These are phyloP conservation scores for Cercophora sp. DNA, from an alignment of 495 filamentous ascomycete genomes.

Conservation along the genomic window DNA sequence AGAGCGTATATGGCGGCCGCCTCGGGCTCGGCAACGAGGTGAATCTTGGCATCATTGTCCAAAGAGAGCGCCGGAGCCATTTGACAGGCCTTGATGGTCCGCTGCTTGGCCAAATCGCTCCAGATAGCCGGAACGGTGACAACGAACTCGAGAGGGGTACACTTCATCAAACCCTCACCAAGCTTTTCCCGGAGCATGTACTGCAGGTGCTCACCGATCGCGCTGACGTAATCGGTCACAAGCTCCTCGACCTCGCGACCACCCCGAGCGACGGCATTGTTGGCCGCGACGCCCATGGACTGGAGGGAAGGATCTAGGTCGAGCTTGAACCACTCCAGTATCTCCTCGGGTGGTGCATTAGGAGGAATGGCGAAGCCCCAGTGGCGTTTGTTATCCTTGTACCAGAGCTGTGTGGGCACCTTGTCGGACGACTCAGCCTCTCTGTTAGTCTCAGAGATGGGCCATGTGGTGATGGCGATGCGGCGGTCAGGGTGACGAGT, in stretches of 20 bases:
- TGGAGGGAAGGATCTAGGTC: neutral
- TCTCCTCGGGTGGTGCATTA: constrained; percentile 28
- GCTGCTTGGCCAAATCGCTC: constrained; percentile 49
- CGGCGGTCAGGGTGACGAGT: constrained; percentile 28
- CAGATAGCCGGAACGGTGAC: constrained; percentile 56
- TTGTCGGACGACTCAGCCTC: constrained; percentile 41
- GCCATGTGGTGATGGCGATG: constrained; percentile 43
- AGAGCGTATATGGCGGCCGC: constrained; percentile 47
- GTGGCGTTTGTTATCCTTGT: constrained; percentile 27
- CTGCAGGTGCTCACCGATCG: constrained; percentile 40
- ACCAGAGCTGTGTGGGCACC: constrained; percentile 46
- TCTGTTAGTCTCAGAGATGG: constrained; percentile 33
- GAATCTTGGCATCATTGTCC: constrained; percentile 31
- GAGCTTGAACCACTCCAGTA: constrained; percentile 55
- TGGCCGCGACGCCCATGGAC: constrained; percentile 23
- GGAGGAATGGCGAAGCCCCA: constrained; percentile 53
- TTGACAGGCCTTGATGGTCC: constrained; percentile 44
- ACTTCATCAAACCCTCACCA: constrained; percentile 34
- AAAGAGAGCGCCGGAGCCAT: constrained; percentile 35
- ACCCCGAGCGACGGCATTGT: constrained; percentile 30
- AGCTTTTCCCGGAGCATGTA: constrained; percentile 35
- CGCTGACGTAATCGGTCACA: constrained; percentile 42
- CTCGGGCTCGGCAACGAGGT: constrained; percentile 42
- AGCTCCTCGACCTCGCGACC: constrained; percentile 32
- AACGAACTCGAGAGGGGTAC: constrained; percentile 40